A percentile compares a stretch with the other conserved stretches of the same genome.
Evolutionary conservation across 805 yeast species (phyloP).

Genomic region (Lipomyces chichibuensis): DNA sequence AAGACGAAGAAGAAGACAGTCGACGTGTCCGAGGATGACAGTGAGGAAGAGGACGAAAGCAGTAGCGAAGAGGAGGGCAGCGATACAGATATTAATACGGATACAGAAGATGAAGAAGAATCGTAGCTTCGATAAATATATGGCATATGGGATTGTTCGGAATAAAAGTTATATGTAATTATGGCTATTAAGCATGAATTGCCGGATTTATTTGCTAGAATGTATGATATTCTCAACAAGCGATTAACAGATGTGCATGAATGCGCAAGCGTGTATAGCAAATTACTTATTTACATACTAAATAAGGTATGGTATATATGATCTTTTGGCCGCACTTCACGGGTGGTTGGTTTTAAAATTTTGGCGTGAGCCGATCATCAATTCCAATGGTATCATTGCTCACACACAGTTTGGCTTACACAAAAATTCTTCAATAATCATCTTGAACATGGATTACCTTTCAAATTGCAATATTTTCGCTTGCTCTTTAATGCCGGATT

Average conservation of each 20-base stretch:
- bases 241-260: background rate
- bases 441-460: background rate
- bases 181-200: background rate
- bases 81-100: slow-evolving; percentile 38
- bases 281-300: background rate
- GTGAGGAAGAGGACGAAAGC: slow-evolving; percentile 50
- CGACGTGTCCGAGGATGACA: slow-evolving; percentile 63
- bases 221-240: background rate
- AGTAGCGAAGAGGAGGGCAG: slow-evolving; percentile 34
- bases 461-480: background rate
- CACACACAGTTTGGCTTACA: background rate
- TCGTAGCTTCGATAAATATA: background rate
- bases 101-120: slow-evolving; percentile 37
- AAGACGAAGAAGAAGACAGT: slow-evolving; percentile 46
- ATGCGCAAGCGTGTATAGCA: background rate
- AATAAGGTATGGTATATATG: background rate
- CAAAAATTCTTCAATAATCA: background rate
- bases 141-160: background rate
- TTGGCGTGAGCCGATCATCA: background rate
- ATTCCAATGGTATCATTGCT: too few species aligned
- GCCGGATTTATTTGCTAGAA: background rate
- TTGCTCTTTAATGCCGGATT: background rate
- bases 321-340: too few species aligned
- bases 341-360: background rate
- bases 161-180: too few species aligned